Percentiles rank a stretch among this genome's conserved stretches.
Evolutionary conservation across 2,329 filamentous ascomycete genomes (phyloP).

Genomic region (Xylariaceae sp.): DNA sequence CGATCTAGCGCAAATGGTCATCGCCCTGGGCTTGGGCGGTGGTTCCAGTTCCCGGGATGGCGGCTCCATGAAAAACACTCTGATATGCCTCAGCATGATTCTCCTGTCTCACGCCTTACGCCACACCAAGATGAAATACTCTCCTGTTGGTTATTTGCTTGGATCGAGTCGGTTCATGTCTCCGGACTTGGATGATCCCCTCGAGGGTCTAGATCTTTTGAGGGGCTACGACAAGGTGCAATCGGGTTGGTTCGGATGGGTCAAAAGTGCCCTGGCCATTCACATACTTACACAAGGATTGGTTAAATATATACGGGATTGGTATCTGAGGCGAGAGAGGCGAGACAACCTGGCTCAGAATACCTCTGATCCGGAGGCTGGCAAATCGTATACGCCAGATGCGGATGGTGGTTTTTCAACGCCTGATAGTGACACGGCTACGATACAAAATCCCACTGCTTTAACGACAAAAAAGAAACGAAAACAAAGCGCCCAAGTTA

Average conservation of each 20-base stretch:
- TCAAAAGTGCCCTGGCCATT: slow-evolving; percentile 64
- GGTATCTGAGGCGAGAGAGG: slow-evolving; percentile 58
- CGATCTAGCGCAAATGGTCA: slow-evolving; percentile 87
- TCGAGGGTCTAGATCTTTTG: slow-evolving; percentile 39
- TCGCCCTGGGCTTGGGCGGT: slow-evolving; percentile 83
- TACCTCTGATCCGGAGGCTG: slow-evolving; percentile 58
- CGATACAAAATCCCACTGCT: slow-evolving; percentile 49
- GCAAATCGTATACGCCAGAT: slow-evolving; percentile 41
- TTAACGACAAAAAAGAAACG: slow-evolving; percentile 73
- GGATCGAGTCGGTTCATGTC: slow-evolving; percentile 44
- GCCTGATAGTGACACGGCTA: slow-evolving; percentile 49
- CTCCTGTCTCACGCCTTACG: slow-evolving; percentile 48
- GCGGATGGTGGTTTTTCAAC: slow-evolving; percentile 46
- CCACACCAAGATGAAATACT: slow-evolving; percentile 46
- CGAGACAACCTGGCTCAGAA: slow-evolving; percentile 45
- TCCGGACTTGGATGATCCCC: slow-evolving; percentile 42
- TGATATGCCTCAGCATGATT: slow-evolving; percentile 67
- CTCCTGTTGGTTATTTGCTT: slow-evolving; percentile 42
- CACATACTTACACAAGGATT: slow-evolving; percentile 71
- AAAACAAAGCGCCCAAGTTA: slow-evolving; percentile 85
- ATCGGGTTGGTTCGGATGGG: slow-evolving; percentile 56
- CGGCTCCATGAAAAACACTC: slow-evolving; percentile 61
- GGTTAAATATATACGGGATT: slow-evolving; percentile 64
- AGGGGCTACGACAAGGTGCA: slow-evolving; percentile 50
- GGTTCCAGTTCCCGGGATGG: slow-evolving; percentile 65